These are phyloP conservation scores for Phytophthora uliginosa DNA, from an alignment of 352 stramenopile genomes.

Conservation along the genomic window DNA sequence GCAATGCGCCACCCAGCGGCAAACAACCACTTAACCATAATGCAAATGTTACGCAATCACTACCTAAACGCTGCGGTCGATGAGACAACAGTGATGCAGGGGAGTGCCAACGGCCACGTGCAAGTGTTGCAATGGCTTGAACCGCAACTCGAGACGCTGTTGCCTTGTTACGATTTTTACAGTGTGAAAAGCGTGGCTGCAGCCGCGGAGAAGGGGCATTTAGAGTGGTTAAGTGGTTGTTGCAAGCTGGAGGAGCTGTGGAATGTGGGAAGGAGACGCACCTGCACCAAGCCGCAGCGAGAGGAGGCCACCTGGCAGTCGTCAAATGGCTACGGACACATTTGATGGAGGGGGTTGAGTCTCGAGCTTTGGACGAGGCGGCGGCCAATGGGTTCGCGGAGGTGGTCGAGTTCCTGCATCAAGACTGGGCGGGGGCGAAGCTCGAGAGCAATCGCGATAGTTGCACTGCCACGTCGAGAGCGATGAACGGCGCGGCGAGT, in stretches of 20 bases:
- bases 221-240: slow-evolving; percentile 42
- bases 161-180: slow-evolving; percentile 29
- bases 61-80: slow-evolving; percentile 24
- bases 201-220: slow-evolving; percentile 35
- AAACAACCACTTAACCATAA: slow-evolving; percentile 20
- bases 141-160: slow-evolving; percentile 4
- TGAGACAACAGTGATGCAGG: slow-evolving; percentile 15
- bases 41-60: slow-evolving; percentile 12
- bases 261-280: slow-evolving; percentile 12
- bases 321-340: slow-evolving; percentile 38
- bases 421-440: slow-evolving; percentile 15
- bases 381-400: slow-evolving; percentile 30
- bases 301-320: slow-evolving; percentile 34
- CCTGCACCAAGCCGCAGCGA: slow-evolving; percentile 35
- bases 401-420: slow-evolving; percentile 41
- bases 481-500: slow-evolving; percentile 37
- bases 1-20: slow-evolving; percentile 32
- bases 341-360: slow-evolving; percentile 21
- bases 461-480: slow-evolving; percentile 23
- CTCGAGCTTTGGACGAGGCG: slow-evolving; percentile 33
- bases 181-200: slow-evolving; percentile 11
- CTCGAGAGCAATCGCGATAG: slow-evolving; percentile 26
- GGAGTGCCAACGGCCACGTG: slow-evolving; percentile 28
- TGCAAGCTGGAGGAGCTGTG: slow-evolving; percentile 8
- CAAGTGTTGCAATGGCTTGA: slow-evolving; percentile 31